phyloP scores from a whole-genome alignment of 306 rosid species.

The Astragalus membranaceus region DNA sequence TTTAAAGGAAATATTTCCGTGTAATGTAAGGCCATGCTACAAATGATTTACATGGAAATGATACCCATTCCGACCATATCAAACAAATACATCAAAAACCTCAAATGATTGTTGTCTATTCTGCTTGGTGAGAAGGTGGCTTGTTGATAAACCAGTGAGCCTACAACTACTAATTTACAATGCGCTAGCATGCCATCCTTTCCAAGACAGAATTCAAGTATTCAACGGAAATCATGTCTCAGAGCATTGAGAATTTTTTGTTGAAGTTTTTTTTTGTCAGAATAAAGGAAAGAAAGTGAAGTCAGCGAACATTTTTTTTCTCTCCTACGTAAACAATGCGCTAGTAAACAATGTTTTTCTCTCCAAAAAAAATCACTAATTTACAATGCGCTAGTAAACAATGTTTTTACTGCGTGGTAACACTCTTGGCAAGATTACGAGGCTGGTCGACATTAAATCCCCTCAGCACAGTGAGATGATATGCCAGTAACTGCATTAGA shows the following conservation, averaged over 20 bases:
- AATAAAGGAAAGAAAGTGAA: neutral
- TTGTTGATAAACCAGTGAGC: slow-evolving; percentile 3
- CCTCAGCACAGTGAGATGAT: slow-evolving; percentile 92
- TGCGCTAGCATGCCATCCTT: neutral
- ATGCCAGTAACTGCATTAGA: slow-evolving; percentile 77
- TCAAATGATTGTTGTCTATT: neutral
- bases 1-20: neutral
- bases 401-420: slow-evolving; percentile 56
- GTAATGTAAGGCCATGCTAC: neutral
- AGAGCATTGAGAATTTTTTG: neutral
- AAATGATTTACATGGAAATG: neutral
- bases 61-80: neutral
- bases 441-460: slow-evolving; percentile 98
- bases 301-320: neutral
- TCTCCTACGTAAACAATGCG: too few relatives aligned
- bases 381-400: too few relatives aligned
- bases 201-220: neutral
- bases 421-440: slow-evolving; percentile 98
- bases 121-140: neutral
- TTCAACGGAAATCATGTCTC: neutral
- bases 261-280: neutral
- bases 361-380: too few relatives aligned
- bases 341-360: slow-evolving; percentile 11
- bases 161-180: slow-evolving; percentile 23
- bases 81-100: slow-evolving; percentile 15